phyloP scores from a whole-genome alignment of 2,329 filamentous ascomycete species.

The Fusarium marasasianum region DNA sequence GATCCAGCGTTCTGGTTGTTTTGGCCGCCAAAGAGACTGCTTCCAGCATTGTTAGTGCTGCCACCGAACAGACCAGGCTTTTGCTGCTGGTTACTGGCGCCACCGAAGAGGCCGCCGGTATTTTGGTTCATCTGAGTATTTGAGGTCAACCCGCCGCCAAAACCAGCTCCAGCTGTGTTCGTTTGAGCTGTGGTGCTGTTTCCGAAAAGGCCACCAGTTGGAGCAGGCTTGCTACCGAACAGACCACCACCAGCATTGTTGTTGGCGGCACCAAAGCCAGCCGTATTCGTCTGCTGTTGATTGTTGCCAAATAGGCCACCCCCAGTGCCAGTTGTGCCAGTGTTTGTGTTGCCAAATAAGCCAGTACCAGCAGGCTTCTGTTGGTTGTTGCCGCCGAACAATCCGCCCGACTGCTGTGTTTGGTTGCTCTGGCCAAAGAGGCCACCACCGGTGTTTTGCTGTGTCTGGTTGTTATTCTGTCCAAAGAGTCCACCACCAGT shows the following conservation, averaged over 20 bases:
- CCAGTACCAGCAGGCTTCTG: conserved; percentile 50
- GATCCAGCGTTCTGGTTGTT: conserved; percentile 56
- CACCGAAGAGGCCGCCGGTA: conserved; percentile 61
- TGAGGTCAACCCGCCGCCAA: conserved; percentile 52
- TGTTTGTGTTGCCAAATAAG: conserved; percentile 40
- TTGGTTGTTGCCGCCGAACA: conserved; percentile 58
- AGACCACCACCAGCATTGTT: conserved; percentile 48
- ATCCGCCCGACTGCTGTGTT: conserved; percentile 49
- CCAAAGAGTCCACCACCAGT: conserved; percentile 55
- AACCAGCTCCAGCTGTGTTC: conserved; percentile 53
- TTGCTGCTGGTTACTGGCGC: conserved; percentile 49
- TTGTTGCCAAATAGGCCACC: conserved; percentile 57
- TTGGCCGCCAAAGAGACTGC: conserved; percentile 64
- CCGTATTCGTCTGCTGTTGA: conserved; percentile 43
- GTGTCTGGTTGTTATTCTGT: conserved; percentile 44
- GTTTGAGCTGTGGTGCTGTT: conserved; percentile 46
- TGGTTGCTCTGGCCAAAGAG: conserved; percentile 52
- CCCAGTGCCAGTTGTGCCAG: conserved; percentile 10
- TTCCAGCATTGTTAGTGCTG: conserved; percentile 55
- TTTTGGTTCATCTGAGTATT: conserved; percentile 51
- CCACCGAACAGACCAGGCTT: conserved; percentile 63
- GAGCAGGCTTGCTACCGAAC: conserved; percentile 52
- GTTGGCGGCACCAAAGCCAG: conserved; percentile 50
- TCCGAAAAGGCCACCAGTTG: conserved; percentile 55
- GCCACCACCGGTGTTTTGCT: conserved; percentile 39